Evolutionary conservation across 2,329 filamentous ascomycete species (phyloP).

Genomic region (Talaromyces sp.): DNA sequence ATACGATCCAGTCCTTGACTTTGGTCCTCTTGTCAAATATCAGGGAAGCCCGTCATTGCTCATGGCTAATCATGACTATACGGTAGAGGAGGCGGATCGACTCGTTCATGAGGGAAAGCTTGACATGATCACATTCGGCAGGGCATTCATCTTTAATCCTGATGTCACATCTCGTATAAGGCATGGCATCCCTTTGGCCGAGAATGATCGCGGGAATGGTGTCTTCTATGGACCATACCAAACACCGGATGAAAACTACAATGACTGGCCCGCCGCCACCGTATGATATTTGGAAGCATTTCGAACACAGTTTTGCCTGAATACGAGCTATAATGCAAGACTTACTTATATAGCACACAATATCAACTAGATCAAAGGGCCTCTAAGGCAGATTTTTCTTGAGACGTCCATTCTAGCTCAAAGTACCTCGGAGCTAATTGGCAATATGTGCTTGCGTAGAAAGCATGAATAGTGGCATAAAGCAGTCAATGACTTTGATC

Average conservation of each 20-base stretch:
- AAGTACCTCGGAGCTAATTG: not conserved
- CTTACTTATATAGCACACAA: not conserved
- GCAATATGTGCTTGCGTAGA: not conserved
- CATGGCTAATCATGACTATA: slow-evolving; percentile 28
- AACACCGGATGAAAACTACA: slow-evolving; percentile 24
- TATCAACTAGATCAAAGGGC: not conserved
- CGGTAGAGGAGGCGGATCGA: slow-evolving; percentile 24
- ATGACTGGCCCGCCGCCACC: slow-evolving; percentile 20
- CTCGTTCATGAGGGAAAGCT: slow-evolving; percentile 13
- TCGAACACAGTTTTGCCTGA: not conserved
- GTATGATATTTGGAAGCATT: not conserved
- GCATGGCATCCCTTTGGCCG: not conserved
- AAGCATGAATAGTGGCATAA: not conserved
- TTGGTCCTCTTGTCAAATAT: slow-evolving; percentile 27
- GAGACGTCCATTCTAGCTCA: too few relatives aligned
- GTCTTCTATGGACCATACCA: slow-evolving; percentile 28
- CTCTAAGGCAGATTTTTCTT: not conserved
- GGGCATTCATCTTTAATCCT: not conserved
- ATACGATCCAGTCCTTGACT: slow-evolving; percentile 19
- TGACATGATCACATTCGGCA: not conserved
- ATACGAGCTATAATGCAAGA: not conserved
- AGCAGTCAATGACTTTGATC: not conserved
- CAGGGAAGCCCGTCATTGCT: slow-evolving; percentile 25
- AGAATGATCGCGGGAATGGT: slow-evolving; percentile 23
- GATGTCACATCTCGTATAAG: not conserved